A percentile compares a stretch with the other conserved stretches of the same genome.
Evolutionary conservation across 345 rosid genomes (phyloP).

Genomic region (Lumnitzera littorea): DNA sequence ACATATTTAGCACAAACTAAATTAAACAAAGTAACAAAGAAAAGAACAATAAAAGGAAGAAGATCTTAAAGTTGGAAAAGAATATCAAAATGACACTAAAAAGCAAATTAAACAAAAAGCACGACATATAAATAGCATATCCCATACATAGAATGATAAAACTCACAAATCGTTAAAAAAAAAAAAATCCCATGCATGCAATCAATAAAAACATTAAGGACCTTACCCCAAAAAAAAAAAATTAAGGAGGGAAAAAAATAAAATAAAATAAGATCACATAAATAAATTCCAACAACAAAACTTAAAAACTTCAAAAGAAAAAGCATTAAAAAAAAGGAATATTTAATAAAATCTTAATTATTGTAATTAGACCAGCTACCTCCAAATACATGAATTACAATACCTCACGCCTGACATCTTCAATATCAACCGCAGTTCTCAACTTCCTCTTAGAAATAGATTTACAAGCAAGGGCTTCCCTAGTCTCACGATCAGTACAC

Average conservation of each 20-base stretch:
- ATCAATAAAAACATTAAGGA: not conserved
- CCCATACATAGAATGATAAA: not conserved
- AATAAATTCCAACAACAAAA: not conserved
- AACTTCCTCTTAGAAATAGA: slow-evolving; percentile 84
- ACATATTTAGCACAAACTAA: too few species aligned
- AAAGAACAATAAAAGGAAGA: too few species aligned
- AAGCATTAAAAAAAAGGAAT: slow-evolving; percentile 2
- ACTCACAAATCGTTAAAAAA: not conserved
- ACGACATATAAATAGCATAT: too few species aligned
- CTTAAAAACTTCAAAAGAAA: not conserved
- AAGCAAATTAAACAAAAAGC: not conserved
- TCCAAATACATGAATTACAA: not conserved
- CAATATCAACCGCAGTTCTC: slow-evolving; percentile 80
- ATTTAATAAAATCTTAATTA: not conserved
- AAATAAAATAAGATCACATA: not conserved
- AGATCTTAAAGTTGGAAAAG: too few species aligned
- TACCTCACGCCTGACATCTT: slow-evolving; percentile 83
- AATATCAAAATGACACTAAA: too few species aligned
- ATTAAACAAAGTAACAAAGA: too few species aligned
- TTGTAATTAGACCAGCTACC: not conserved
- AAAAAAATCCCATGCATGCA: not conserved
- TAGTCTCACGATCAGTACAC: slow-evolving; percentile 76
- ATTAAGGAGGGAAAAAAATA: too few species aligned
- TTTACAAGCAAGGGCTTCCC: slow-evolving; percentile 74
- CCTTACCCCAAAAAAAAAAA: too few species aligned